A percentile compares a stretch with the other conserved stretches of the same genome.
Evolutionary conservation across 2,329 filamentous ascomycete genomes (phyloP).

Genomic region (Camptophora hylomeconis): DNA sequence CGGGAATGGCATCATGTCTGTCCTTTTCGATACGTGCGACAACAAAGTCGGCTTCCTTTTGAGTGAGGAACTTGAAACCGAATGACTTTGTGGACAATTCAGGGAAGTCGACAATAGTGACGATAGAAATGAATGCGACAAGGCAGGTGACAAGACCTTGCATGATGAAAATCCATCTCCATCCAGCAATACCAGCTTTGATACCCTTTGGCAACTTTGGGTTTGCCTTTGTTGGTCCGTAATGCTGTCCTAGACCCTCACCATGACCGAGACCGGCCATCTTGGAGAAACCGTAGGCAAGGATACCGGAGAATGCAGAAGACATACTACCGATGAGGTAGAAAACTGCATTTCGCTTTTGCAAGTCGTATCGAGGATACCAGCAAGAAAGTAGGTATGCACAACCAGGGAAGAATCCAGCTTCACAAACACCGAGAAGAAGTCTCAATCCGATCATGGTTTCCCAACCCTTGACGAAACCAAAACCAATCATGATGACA

Average conservation of each 20-base stretch:
- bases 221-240: conserved; percentile 12
- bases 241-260: conserved; percentile 14
- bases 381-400: conserved; percentile 63
- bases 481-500: conserved; percentile 25
- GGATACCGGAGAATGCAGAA: conserved; percentile 35
- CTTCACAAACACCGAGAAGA: conserved; percentile 53
- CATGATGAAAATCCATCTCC: conserved; percentile 16
- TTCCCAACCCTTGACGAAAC: conserved; percentile 13
- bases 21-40: conserved; percentile 40
- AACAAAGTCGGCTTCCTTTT: conserved; percentile 15
- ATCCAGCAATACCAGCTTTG: conserved; percentile 11
- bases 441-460: conserved; percentile 16
- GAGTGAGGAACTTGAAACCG: conserved; percentile 20
- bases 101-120: conserved; percentile 33
- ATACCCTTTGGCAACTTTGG: conserved; percentile 5
- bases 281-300: conserved; percentile 29
- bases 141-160: conserved; percentile 24
- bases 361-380: conserved; percentile 39
- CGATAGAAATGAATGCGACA: conserved; percentile 29
- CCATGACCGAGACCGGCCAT: conserved; percentile 18
- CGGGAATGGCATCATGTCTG: conserved; percentile 37
- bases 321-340: conserved; percentile 37
- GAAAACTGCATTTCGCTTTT: conserved; percentile 32
- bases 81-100: conserved; percentile 17
- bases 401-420: conserved; percentile 55